Percentiles rank a stretch among this genome's conserved stretches.
phyloP scores from a whole-genome alignment of 2,329 filamentous ascomycete genomes.

The Acarospora socialis region DNA sequence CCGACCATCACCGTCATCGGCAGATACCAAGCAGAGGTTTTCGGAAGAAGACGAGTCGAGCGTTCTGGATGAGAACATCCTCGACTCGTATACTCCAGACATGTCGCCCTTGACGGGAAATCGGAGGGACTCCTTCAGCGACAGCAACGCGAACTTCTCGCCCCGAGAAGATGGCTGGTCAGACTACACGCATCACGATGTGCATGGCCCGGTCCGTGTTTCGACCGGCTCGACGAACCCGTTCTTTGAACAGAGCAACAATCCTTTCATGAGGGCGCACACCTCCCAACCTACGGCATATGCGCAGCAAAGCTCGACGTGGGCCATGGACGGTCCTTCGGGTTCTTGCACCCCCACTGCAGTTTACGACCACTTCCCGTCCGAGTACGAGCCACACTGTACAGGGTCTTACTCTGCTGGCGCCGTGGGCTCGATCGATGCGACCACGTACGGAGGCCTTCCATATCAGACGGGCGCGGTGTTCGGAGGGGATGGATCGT shows the following conservation, averaged over 20 bases:
- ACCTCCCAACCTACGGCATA: conserved; percentile 29
- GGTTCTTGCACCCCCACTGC: conserved; percentile 62
- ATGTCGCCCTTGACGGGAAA: conserved; percentile 33
- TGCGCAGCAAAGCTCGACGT: conserved; percentile 36
- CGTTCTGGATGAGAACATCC: conserved; percentile 34
- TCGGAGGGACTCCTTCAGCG: conserved; percentile 32
- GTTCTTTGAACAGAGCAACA: conserved; percentile 35
- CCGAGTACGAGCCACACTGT: conserved; percentile 35
- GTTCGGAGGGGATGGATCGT: conserved; percentile 33
- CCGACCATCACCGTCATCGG: conserved; percentile 27
- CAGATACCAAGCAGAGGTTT: conserved; percentile 28
- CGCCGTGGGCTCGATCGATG: conserved; percentile 25
- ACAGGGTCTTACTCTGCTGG: conserved; percentile 27
- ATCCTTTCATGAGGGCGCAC: conserved; percentile 51
- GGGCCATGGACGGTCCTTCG: conserved; percentile 51
- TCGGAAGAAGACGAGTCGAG: conserved; percentile 39
- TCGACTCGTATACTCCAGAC: conserved; percentile 35
- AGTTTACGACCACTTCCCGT: conserved; percentile 49
- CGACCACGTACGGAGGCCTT: conserved; percentile 14
- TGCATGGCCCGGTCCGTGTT: conserved; percentile 27
- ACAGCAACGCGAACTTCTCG: conserved; percentile 37
- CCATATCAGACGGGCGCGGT: conserved; percentile 30
- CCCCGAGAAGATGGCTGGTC: conserved; percentile 38
- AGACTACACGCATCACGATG: conserved; percentile 29
- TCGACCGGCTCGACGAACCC: conserved; percentile 30